Evolutionary conservation across 164 flowering plant species (phyloP).

Genomic region (Magnolia kwangsiensis): DNA sequence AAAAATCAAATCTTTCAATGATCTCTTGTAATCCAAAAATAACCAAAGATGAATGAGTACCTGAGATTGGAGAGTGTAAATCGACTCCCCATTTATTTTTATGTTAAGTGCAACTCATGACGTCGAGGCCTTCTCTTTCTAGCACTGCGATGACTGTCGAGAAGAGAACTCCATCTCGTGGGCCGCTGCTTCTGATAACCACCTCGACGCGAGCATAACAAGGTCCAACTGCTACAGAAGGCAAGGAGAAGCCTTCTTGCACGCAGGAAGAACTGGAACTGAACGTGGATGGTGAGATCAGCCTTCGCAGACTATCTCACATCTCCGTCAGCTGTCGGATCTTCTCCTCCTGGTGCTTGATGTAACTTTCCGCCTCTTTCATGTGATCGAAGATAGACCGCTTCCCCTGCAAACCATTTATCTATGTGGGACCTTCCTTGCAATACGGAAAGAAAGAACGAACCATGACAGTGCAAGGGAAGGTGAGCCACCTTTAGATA

Average conservation of each 20-base stretch:
- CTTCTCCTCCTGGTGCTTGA: constrained; percentile 21
- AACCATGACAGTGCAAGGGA: background rate
- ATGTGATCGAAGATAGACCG: constrained; percentile 38
- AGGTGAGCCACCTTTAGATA: constrained; percentile 12
- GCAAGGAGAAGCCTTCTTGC: constrained; percentile 2
- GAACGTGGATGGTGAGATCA: background rate
- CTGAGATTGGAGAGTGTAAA: background rate
- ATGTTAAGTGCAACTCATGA: background rate
- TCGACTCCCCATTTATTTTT: background rate
- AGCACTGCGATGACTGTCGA: constrained; percentile 30
- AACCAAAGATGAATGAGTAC: background rate
- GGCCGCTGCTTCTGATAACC: constrained; percentile 9
- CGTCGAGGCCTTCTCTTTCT: constrained; percentile 18
- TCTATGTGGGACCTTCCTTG: too few species aligned
- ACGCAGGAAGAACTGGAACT: background rate
- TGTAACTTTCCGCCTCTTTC: constrained; percentile 35
- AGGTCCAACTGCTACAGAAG: constrained; percentile 13
- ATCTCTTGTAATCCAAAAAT: background rate
- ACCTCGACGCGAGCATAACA: constrained; percentile 33
- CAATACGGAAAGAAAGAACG: too few species aligned
- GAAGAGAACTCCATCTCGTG: constrained; percentile 12
- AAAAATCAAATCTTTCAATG: background rate
- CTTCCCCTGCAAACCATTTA: constrained; percentile 31
- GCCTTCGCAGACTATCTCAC: constrained; percentile 25
- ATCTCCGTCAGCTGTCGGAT: constrained; percentile 23